A percentile compares a stretch with the other conserved stretches of the same genome.
These are phyloP conservation scores for Xerocomellus chrysenteron DNA, from an alignment of 768 basidiomycete species.

Conservation along the genomic window DNA sequence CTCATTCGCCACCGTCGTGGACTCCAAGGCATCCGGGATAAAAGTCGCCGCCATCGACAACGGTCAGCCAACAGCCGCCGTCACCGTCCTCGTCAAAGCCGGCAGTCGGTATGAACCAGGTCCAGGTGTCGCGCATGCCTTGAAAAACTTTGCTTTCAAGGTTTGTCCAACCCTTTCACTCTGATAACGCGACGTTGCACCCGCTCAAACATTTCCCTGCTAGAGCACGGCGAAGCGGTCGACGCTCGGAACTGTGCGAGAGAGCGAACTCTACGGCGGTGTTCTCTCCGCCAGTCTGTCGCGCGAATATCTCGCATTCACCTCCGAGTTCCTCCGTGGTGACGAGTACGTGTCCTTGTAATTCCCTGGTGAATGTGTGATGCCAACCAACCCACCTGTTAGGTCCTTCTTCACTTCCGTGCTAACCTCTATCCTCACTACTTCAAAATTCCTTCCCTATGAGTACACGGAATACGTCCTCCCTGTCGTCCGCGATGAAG, in stretches of 20 bases:
- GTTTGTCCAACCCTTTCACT: slow-evolving; percentile 43
- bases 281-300: slow-evolving; percentile 81
- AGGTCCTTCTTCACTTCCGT: slow-evolving; percentile 90
- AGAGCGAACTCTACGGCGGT: slow-evolving; percentile 92
- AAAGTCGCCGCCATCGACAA: slow-evolving; percentile 86
- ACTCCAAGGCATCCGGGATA: slow-evolving; percentile 60
- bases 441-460: slow-evolving; percentile 77
- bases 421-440: slow-evolving; percentile 79
- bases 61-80: slow-evolving; percentile 78
- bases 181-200: not conserved
- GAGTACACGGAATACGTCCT: slow-evolving; percentile 76
- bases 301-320: slow-evolving; percentile 89
- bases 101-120: slow-evolving; percentile 87
- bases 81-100: slow-evolving; percentile 91
- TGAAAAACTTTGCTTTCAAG: slow-evolving; percentile 99
- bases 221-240: slow-evolving; percentile 88
- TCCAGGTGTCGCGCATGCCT: slow-evolving; percentile 87
- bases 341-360: slow-evolving; percentile 76
- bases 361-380: not conserved
- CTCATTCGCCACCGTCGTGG: slow-evolving; percentile 80
- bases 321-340: slow-evolving; percentile 91
- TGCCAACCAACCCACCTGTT: slow-evolving; percentile 2
- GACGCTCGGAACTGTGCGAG: slow-evolving; percentile 85
- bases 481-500: slow-evolving; percentile 70
- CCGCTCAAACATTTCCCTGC: not conserved